Base-by-base conservation (phyloP, 371 early-diverging fungal genomes). In the Batkoa obscura region DNA sequence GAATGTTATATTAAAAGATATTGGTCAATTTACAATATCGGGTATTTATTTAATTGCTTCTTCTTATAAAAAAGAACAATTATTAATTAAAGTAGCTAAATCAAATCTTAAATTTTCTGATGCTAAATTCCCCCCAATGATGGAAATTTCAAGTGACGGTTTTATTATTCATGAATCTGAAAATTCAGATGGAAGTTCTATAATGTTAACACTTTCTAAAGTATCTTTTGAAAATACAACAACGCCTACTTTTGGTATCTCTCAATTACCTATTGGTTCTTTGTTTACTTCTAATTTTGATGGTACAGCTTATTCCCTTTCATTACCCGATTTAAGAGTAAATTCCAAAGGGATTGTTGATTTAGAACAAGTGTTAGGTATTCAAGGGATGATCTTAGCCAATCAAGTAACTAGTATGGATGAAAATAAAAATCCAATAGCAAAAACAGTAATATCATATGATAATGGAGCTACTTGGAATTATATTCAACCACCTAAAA, bases 381-480 rank as follows among this genome's bases (percentile, higher is more conserved):
- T 95, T 3, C 74, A 79, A 36, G 94, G 94, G 23, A 77, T 90
- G 58, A 73, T 89, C 13, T 57, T 97, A 4, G 91, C 87, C 10
- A 97, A 97, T 62, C 75, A 77, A 48, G 89, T 94, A 1, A 62
- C 65, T 42, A 91, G 90, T 55, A 73, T 79, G 0, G 72, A 73
- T 12, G 81, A 75, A 2, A 57, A 84, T 42, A 62, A 57, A 92
- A 93, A 38, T 59, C 69, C 38, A 68, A 70, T 8, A 92, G 92
- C 93, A n/a, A 49, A 57, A 33, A 30, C 57, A 6, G 37, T 32
- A 1, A 55, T 50, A 5, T 58, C 41, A 2, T 56, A 32, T 55
- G 43, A 56, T 33, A 50, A 59, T 42, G 43, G 47, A 1, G 59
- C 47, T 34, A 23, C 50, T 3, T 58, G 58, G 58, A 32, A 41